These are phyloP conservation scores for Bauhinia variegata DNA, from an alignment of 306 rosid genomes.

Conservation along the genomic window DNA sequence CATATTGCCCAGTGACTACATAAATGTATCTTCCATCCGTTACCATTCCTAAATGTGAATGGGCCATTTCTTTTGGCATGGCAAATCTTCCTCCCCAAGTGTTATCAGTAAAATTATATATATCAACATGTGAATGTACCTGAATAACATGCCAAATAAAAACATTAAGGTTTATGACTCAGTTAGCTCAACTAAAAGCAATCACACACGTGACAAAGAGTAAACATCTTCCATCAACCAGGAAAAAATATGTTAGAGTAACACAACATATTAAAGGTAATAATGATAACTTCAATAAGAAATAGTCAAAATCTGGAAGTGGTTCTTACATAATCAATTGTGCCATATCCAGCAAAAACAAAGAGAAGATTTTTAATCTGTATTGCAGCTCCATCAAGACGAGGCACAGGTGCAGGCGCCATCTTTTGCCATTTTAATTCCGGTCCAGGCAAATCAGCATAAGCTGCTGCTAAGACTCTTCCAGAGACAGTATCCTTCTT, in stretches of 20 bases:
- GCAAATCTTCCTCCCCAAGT: slow-evolving; percentile 79
- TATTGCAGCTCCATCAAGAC: slow-evolving; percentile 91
- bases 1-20: slow-evolving; percentile 82
- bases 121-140: slow-evolving; percentile 95
- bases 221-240: slow-evolving; percentile 1
- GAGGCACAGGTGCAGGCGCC: slow-evolving; percentile 82
- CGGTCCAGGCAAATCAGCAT: slow-evolving; percentile 82
- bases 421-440: slow-evolving; percentile 73
- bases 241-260: neutral
- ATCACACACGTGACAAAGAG: neutral
- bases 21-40: slow-evolving; percentile 88
- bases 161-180: slow-evolving; percentile 9
- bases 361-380: slow-evolving; percentile 77
- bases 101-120: slow-evolving; percentile 70
- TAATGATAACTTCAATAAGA: neutral
- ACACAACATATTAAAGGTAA: no score
- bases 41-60: slow-evolving; percentile 90
- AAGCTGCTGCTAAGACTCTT: slow-evolving; percentile 70
- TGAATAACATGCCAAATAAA: slow-evolving; percentile 30
- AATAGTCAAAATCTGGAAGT: neutral
- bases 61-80: slow-evolving; percentile 97
- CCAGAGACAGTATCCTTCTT: slow-evolving; percentile 26
- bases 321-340: slow-evolving; percentile 62
- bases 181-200: neutral
- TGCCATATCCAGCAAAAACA: slow-evolving; percentile 90